Evolutionary conservation across 2,329 filamentous ascomycete genomes (phyloP).

Genomic region (Ophiostoma perfectum): DNA sequence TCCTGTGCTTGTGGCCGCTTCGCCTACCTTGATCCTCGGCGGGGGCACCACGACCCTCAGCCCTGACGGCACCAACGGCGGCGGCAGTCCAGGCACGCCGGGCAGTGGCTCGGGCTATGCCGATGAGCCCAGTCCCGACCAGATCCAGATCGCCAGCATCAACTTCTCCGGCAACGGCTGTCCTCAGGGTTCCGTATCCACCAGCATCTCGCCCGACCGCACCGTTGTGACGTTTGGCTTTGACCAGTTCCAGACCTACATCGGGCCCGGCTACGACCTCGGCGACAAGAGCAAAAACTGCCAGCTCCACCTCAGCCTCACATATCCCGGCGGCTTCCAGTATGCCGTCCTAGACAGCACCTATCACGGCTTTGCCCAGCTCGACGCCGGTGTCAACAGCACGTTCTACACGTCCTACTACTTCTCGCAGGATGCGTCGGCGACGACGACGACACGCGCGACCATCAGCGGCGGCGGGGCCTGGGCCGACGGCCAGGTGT

Average conservation of each 20-base stretch:
- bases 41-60: not conserved
- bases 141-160: conserved; percentile 40
- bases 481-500: conserved; percentile 42
- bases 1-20: not conserved
- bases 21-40: not conserved
- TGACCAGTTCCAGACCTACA: conserved; percentile 44
- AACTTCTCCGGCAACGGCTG: conserved; percentile 43
- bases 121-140: conserved; percentile 36
- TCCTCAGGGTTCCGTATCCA: conserved; percentile 40
- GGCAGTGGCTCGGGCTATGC: conserved; percentile 30
- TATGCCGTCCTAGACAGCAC: conserved; percentile 43
- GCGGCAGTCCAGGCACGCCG: not conserved
- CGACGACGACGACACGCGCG: conserved; percentile 42
- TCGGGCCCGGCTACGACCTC: conserved; percentile 37
- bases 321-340: conserved; percentile 45
- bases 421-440: conserved; percentile 42
- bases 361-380: conserved; percentile 46
- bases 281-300: conserved; percentile 43
- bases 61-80: not conserved
- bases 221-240: conserved; percentile 46
- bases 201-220: conserved; percentile 31
- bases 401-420: conserved; percentile 45
- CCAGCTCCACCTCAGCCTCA: conserved; percentile 43
- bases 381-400: conserved; percentile 41
- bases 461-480: conserved; percentile 40